phyloP scores from a whole-genome alignment of 2,329 filamentous ascomycete species.

The Dactylella cylindrospora region DNA sequence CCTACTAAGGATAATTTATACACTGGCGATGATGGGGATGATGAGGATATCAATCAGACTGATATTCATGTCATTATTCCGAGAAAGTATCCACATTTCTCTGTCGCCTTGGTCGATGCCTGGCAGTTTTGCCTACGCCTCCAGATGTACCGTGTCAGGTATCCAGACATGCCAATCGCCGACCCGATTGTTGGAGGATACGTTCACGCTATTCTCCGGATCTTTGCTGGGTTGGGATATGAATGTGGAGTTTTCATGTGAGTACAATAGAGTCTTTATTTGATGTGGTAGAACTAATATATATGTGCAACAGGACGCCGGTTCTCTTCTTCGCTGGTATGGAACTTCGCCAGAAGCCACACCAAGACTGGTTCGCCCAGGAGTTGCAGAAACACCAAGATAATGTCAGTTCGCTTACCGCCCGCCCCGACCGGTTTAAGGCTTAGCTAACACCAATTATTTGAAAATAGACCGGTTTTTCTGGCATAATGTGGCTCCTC shows the following conservation, averaged over 20 bases:
- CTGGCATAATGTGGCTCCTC: slow-evolving; percentile 46
- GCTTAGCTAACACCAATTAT: neutral
- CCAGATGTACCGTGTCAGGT: slow-evolving; percentile 47
- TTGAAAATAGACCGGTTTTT: slow-evolving; percentile 45
- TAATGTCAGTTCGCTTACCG: slow-evolving; percentile 9
- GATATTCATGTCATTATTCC: slow-evolving; percentile 44
- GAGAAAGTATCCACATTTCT: slow-evolving; percentile 46
- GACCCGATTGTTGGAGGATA: slow-evolving; percentile 46
- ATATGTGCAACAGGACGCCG: slow-evolving; percentile 35
- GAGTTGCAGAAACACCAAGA: slow-evolving; percentile 45
- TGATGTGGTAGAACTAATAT: too few species aligned
- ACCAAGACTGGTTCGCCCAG: slow-evolving; percentile 47
- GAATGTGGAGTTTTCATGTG: slow-evolving; percentile 46
- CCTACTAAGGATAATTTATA: slow-evolving; percentile 43
- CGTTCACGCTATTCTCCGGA: slow-evolving; percentile 46
- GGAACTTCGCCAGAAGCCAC: slow-evolving; percentile 47
- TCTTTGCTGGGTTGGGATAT: slow-evolving; percentile 45
- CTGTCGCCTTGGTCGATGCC: slow-evolving; percentile 46
- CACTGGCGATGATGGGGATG: slow-evolving; percentile 42
- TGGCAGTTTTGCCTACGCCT: slow-evolving; percentile 46
- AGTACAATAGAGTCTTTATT: too few species aligned
- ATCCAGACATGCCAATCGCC: slow-evolving; percentile 45
- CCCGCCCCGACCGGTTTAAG: neutral
- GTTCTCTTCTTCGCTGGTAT: slow-evolving; percentile 46
- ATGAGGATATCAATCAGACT: slow-evolving; percentile 47